Percentiles rank a stretch among this genome's conserved stretches.
Conservation (phyloP, 225 moss, liverwort and hornwort genomes). For the Pseudisothecium myosuroides region DNA sequence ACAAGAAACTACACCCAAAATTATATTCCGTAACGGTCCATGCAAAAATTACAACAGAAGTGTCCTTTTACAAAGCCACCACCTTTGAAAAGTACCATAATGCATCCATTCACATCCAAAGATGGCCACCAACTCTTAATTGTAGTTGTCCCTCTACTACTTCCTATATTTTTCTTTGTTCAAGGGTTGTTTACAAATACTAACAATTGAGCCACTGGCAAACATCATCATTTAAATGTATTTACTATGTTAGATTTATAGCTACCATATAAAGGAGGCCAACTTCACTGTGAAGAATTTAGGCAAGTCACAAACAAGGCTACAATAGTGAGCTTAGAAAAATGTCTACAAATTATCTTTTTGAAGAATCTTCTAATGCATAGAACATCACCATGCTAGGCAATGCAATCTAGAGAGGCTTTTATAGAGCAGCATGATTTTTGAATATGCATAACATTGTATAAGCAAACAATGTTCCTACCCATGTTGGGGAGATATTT, state of each 20-base stretch:
- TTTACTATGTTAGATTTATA: no score
- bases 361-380: background rate
- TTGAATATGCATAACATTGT: background rate
- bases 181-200: background rate
- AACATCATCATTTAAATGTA: accelerated
- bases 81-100: no score
- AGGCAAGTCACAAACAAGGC: background rate
- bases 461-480: no score
- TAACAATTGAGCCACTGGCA: accelerated
- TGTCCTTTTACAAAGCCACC: no score
- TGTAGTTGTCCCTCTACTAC: no score
- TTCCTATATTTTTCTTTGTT: background rate
- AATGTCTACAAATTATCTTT: background rate
- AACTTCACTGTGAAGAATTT: background rate
- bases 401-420: background rate
- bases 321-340: background rate
- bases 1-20: no score
- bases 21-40: no score
- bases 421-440: background rate
- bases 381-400: background rate
- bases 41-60: no score
- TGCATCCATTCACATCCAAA: background rate
- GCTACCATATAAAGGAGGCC: background rate
- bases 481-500: no score
- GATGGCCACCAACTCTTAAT: no score